A percentile compares a stretch with the other conserved stretches of the same genome.
Conservation (phyloP, 345 rosid species). For the Pugionium cornutum region DNA sequence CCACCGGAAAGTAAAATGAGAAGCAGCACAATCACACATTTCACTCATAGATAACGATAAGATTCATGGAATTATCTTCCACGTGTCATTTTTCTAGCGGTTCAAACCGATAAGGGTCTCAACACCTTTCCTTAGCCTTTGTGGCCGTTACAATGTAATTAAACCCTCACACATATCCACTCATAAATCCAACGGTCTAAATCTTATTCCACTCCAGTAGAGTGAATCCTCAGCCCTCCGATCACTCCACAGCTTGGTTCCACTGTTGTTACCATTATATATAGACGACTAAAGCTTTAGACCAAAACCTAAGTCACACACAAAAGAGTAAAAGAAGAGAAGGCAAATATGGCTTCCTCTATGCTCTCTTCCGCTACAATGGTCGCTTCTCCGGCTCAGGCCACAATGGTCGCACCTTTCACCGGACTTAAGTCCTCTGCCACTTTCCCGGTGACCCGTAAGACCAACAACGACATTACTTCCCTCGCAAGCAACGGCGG, state of each 20-base stretch:
- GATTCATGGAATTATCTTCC: conserved; percentile 38
- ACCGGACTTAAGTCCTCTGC: conserved; percentile 48
- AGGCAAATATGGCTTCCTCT: conserved; percentile 53
- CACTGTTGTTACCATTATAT: conserved; percentile 41
- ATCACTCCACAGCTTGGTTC: conserved; percentile 25
- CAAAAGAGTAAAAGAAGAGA: conserved; percentile 13
- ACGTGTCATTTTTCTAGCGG: conserved; percentile 27
- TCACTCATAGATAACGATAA: conserved; percentile 38
- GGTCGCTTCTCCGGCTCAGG: conserved; percentile 50
- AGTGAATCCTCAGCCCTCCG: conserved; percentile 34
- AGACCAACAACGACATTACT: conserved; percentile 48
- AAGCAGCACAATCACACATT: conserved; percentile 37
- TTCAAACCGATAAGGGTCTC: conserved; percentile 35
- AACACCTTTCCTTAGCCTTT: conserved; percentile 32
- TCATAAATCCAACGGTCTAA: conserved; percentile 44
- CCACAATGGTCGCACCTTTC: conserved; percentile 59
- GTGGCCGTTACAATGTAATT: conserved; percentile 30
- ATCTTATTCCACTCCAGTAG: conserved; percentile 15
- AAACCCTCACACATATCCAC: conserved; percentile 32
- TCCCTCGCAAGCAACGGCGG: conserved; percentile 53
- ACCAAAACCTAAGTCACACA: conserved; percentile 15
- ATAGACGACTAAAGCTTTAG: conserved; percentile 22
- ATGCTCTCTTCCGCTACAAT: conserved; percentile 55
- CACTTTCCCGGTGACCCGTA: conserved; percentile 48
- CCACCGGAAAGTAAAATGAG: conserved; percentile 11